Conservation (phyloP, 1,284 basidiomycete species). For the Ustilago loliicola region DNA sequence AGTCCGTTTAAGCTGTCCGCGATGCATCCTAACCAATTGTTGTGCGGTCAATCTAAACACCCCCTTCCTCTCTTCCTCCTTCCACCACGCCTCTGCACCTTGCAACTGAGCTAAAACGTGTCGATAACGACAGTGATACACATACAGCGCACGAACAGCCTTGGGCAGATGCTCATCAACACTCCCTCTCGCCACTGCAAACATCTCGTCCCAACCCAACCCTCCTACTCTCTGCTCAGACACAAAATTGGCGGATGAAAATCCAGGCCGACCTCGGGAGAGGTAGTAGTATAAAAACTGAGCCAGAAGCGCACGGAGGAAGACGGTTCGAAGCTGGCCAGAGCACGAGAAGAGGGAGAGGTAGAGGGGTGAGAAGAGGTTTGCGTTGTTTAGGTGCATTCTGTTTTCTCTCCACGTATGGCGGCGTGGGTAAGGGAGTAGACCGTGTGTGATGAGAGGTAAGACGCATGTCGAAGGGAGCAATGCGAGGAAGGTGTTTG, state of each 20-base stretch:
- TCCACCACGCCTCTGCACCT: no score
- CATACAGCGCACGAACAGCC: slow-evolving; percentile 34
- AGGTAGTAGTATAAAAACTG: slow-evolving; percentile 39
- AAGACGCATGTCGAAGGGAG: no score
- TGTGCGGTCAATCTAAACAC: slow-evolving; percentile 19
- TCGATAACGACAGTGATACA: slow-evolving; percentile 8
- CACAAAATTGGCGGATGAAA: no score
- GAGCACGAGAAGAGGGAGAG: slow-evolving; percentile 9
- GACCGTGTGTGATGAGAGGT: no score
- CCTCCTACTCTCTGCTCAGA: no score
- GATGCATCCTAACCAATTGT: slow-evolving; percentile 31
- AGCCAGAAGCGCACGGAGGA: slow-evolving; percentile 25
- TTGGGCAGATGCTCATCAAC: slow-evolving; percentile 50
- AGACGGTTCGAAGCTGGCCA: background rate
- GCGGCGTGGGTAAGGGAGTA: no score
- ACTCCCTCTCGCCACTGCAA: background rate
- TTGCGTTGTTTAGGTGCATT: slow-evolving; percentile 53
- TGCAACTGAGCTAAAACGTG: background rate
- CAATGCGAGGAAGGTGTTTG: no score
- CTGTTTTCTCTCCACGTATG: background rate
- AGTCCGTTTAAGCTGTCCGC: slow-evolving; percentile 10
- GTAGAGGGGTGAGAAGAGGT: slow-evolving; percentile 35
- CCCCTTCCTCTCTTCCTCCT: background rate
- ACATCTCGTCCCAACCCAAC: slow-evolving; percentile 33
- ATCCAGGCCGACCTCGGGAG: slow-evolving; percentile 28